A percentile compares a stretch with the other conserved stretches of the same genome.
phyloP scores from a whole-genome alignment of 768 basidiomycete genomes.

The Sporobolomyces roseus region DNA sequence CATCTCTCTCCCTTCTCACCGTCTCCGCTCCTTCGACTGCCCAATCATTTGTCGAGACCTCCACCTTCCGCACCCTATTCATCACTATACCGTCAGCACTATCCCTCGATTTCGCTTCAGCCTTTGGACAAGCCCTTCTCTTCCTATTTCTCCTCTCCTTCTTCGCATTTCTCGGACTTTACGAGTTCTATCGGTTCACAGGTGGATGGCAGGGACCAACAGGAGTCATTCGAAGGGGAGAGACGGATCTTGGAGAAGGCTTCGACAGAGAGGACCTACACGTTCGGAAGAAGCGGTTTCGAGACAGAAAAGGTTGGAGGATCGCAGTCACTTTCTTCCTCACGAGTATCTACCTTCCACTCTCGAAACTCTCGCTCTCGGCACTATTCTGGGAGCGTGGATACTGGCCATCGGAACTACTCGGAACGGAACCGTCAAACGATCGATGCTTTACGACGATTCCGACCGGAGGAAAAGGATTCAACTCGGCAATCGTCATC shows the following conservation, averaged over 20 bases:
- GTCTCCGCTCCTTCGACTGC: neutral
- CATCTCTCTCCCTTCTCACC: neutral
- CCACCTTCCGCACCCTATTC: conserved; percentile 23
- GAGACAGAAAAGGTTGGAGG: conserved; percentile 55
- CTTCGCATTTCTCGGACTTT: conserved; percentile 58
- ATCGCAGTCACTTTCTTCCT: conserved; percentile 64
- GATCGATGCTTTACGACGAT: conserved; percentile 79
- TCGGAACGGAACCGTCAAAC: conserved; percentile 59
- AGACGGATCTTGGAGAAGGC: conserved; percentile 41
- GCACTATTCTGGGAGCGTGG: conserved; percentile 71
- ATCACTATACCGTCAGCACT: conserved; percentile 63
- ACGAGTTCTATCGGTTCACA: conserved; percentile 56
- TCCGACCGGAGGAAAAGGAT: conserved; percentile 47
- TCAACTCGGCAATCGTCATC: conserved; percentile 66
- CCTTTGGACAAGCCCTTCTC: conserved; percentile 59
- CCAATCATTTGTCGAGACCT: neutral
- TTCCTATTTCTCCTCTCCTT: conserved; percentile 61
- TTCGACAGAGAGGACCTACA: conserved; percentile 38
- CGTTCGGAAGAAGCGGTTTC: conserved; percentile 55
- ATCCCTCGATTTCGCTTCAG: conserved; percentile 67
- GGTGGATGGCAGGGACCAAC: conserved; percentile 48
- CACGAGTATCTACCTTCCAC: conserved; percentile 67
- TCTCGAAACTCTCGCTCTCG: conserved; percentile 72
- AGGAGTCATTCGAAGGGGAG: neutral
- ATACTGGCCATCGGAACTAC: conserved; percentile 63